A percentile compares a stretch with the other conserved stretches of the same genome.
Evolutionary conservation across 768 basidiomycete species (phyloP).

Genomic region (Lactifluus volemus): DNA sequence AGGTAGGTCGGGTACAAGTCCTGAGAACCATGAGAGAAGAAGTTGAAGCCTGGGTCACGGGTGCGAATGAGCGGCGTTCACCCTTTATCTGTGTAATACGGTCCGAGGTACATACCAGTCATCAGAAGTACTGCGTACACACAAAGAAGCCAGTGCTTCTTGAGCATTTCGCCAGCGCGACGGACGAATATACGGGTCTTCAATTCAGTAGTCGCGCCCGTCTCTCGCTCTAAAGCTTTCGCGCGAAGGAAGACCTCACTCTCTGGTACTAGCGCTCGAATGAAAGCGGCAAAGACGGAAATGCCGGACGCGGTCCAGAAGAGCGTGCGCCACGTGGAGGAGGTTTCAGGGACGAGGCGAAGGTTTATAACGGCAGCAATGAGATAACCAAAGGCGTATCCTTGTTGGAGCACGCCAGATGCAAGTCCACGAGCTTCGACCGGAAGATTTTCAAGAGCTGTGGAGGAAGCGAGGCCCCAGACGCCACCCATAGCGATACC

Average conservation of each 20-base stretch:
- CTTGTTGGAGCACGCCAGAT: conserved; percentile 80
- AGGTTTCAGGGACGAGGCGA: conserved; percentile 37
- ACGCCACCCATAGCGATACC: conserved; percentile 87
- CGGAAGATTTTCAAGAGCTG: conserved; percentile 83
- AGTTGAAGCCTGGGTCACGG: conserved; percentile 35
- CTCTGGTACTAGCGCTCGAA: conserved; percentile 70
- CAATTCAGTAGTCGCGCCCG: conserved; percentile 29
- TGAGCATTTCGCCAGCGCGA: conserved; percentile 71
- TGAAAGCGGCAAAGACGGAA: conserved; percentile 55
- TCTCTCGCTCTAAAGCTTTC: conserved; percentile 41
- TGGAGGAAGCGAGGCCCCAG: conserved; percentile 78
- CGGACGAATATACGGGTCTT: conserved; percentile 66
- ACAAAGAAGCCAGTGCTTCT: conserved; percentile 72
- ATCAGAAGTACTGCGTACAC: conserved; percentile 84
- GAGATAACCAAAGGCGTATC: conserved; percentile 85
- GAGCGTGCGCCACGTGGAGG: conserved; percentile 54
- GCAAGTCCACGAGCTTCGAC: conserved; percentile 82
- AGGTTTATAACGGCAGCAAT: conserved; percentile 81
- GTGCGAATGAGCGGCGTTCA: neutral
- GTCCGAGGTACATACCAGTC: conserved; percentile 34
- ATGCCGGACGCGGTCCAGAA: conserved; percentile 82
- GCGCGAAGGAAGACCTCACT: conserved; percentile 64
- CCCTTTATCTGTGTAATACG: neutral
- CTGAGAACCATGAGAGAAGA: conserved; percentile 45
- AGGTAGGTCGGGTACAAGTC: conserved; percentile 36